Conservation (phyloP, 805 yeast species). For the Ogataea ramenticola region DNA sequence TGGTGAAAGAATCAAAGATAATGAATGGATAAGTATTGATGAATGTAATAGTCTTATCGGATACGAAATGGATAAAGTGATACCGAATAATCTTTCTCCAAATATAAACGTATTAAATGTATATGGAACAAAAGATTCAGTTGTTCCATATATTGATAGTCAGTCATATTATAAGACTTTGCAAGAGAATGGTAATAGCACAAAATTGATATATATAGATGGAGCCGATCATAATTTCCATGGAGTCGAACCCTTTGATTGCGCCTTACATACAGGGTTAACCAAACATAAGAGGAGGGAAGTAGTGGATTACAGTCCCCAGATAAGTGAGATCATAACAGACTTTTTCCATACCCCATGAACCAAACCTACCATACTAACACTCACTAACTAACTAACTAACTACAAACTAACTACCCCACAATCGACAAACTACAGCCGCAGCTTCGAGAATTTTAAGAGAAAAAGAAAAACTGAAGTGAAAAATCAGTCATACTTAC, state of each 20-base stretch:
- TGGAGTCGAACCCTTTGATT: constrained; percentile 37
- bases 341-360: background rate
- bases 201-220: constrained; percentile 49
- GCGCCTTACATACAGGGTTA: constrained; percentile 16
- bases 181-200: constrained; percentile 34
- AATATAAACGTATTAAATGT: constrained; percentile 54
- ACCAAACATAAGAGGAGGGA: constrained; percentile 26
- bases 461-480: too few relatives aligned
- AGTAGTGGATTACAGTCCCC: constrained; percentile 50
- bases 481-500: background rate
- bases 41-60: background rate
- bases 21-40: background rate
- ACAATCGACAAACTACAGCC: background rate
- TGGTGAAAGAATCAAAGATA: background rate
- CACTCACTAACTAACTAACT: too few relatives aligned
- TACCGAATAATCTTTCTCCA: constrained; percentile 26
- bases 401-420: background rate
- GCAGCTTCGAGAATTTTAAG: background rate
- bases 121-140: constrained; percentile 62
- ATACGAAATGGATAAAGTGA: background rate
- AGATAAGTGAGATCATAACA: constrained; percentile 41
- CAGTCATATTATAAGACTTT: constrained; percentile 51
- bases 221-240: constrained; percentile 79
- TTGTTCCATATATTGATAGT: constrained; percentile 61
- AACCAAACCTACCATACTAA: background rate